Conservation (phyloP, 495 filamentous ascomycete genomes). For the Penicillium riverlandense region DNA sequence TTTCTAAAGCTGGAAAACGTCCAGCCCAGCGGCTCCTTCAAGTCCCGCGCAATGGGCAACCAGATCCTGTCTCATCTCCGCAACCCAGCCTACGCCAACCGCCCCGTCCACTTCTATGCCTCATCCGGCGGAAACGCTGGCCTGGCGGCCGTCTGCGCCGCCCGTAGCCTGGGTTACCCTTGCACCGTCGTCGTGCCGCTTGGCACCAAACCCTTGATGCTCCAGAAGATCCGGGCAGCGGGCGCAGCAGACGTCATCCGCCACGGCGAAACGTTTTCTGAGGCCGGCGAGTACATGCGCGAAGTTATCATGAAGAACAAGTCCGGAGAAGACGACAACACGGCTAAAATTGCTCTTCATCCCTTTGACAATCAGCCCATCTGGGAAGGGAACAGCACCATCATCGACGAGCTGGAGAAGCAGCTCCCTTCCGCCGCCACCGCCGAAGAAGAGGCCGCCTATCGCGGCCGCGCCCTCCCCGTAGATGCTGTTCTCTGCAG, state of each 20-base stretch:
- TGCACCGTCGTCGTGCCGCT: conserved; percentile 78
- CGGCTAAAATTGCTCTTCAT: conserved; percentile 70
- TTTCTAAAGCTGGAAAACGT: conserved; percentile 92
- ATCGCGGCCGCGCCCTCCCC: conserved; percentile 25
- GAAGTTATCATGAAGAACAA: conserved; percentile 48
- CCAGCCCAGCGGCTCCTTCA: conserved; percentile 92
- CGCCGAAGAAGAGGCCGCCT: conserved; percentile 24
- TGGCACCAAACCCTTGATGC: conserved; percentile 61
- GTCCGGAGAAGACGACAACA: conserved; percentile 27
- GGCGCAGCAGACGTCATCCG: conserved; percentile 68
- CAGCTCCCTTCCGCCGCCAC: conserved; percentile 43
- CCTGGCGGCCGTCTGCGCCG: conserved; percentile 79
- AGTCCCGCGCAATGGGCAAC: conserved; percentile 82
- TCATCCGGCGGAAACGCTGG: conserved; percentile 89
- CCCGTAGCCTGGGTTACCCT: conserved; percentile 55
- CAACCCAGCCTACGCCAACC: conserved; percentile 27
- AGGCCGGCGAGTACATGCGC: conserved; percentile 68
- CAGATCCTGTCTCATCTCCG: conserved; percentile 57
- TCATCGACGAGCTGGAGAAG: conserved; percentile 65
- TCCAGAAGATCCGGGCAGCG: conserved; percentile 59
- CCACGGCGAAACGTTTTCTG: conserved; percentile 62
- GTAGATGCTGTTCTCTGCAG: conserved; percentile 71
- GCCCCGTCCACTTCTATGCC: conserved; percentile 71
- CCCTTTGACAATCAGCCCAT: conserved; percentile 85
- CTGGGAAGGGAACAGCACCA: conserved; percentile 69